A percentile compares a stretch with the other conserved stretches of the same genome.
Evolutionary conservation across 352 stramenopile species (phyloP).

Genomic region (Pythium volutum): DNA sequence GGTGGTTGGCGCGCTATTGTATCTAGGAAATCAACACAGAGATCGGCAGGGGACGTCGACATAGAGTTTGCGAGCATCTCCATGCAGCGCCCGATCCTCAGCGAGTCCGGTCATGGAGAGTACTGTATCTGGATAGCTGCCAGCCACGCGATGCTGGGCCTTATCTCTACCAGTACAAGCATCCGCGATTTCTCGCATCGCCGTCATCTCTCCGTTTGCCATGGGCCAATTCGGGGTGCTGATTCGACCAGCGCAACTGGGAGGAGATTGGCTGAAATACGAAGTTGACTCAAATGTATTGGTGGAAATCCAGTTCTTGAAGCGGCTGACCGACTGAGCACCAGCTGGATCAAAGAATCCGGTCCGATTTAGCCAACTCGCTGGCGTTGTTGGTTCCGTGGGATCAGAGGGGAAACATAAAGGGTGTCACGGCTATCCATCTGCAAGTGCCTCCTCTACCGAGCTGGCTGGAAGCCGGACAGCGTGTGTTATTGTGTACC

Average conservation of each 20-base stretch:
- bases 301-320: slow-evolving; percentile 10
- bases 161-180: too few species aligned
- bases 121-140: too few species aligned
- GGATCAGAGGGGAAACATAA: slow-evolving; percentile 7
- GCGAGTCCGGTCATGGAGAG: too few species aligned
- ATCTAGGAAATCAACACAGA: too few species aligned
- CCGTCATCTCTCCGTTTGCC: too few species aligned
- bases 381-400: background rate
- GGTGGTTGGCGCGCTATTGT: too few species aligned
- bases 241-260: background rate
- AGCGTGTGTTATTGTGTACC: background rate
- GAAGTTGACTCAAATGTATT: slow-evolving; percentile 1
- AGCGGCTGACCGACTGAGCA: slow-evolving; percentile 6
- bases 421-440: background rate
- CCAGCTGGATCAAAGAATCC: slow-evolving; percentile 21
- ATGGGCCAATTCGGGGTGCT: background rate
- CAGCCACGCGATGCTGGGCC: too few species aligned
- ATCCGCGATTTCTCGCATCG: too few species aligned
- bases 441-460: slow-evolving; percentile 7
- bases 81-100: too few species aligned
- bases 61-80: too few species aligned
- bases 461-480: slow-evolving; percentile 9
- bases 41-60: too few species aligned
- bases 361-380: slow-evolving; percentile 8
- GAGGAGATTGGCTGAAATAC: slow-evolving; percentile 6